These are phyloP conservation scores for Haplosporangium gracile DNA, from an alignment of 192 early-diverging fungal genomes.

Conservation along the genomic window DNA sequence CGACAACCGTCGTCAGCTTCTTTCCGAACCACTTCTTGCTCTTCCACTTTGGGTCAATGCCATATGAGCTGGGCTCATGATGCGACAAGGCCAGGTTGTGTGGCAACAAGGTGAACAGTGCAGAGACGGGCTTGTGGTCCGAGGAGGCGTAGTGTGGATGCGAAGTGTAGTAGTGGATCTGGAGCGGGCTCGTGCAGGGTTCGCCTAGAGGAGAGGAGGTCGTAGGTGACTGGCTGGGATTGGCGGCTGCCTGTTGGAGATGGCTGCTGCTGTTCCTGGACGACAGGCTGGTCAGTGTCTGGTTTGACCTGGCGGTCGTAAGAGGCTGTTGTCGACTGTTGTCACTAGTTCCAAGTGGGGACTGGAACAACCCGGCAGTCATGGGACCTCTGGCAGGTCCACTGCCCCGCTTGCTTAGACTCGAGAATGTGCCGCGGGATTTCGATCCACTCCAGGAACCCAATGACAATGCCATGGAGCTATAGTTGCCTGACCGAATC, in stretches of 20 bases:
- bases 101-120: slow-evolving; percentile 44
- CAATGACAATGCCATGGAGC: slow-evolving; percentile 1
- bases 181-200: slow-evolving; percentile 21
- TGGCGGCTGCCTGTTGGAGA: background rate
- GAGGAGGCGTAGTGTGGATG: slow-evolving; percentile 51
- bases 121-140: slow-evolving; percentile 62
- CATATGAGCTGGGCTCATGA: slow-evolving; percentile 26
- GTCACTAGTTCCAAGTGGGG: slow-evolving; percentile 1
- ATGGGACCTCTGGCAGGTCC: slow-evolving; percentile 12
- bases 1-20: slow-evolving; percentile 45
- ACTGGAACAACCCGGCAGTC: slow-evolving; percentile 26
- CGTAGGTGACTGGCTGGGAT: slow-evolving; percentile 19
- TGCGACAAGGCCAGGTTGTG: slow-evolving; percentile 33
- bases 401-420: slow-evolving; percentile 37
- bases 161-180: slow-evolving; percentile 55
- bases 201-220: slow-evolving; percentile 9
- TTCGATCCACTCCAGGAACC: slow-evolving; percentile 11
- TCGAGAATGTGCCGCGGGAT: slow-evolving; percentile 38
- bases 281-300: slow-evolving; percentile 16
- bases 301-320: slow-evolving; percentile 16
- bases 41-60: slow-evolving; percentile 35
- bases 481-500: background rate
- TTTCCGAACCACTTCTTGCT: slow-evolving; percentile 46
- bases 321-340: background rate
- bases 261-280: slow-evolving; percentile 15